phyloP scores from a whole-genome alignment of 2,329 filamentous ascomycete genomes.

The Fusarium sp. region DNA sequence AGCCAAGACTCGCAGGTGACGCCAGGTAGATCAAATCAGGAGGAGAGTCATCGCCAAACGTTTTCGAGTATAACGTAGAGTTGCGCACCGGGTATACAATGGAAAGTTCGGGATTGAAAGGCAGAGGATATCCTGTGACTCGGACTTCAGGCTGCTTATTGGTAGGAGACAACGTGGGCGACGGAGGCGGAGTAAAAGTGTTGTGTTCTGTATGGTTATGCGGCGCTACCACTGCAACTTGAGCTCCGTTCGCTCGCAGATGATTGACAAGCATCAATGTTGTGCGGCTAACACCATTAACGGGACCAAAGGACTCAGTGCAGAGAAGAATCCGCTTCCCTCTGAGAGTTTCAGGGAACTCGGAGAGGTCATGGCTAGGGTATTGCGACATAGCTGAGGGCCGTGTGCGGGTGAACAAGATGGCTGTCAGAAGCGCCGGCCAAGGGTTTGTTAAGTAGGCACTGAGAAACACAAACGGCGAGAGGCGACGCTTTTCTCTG shows the following conservation, averaged over 20 bases:
- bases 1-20: slow-evolving; percentile 75
- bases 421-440: slow-evolving; percentile 8
- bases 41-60: slow-evolving; percentile 62
- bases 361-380: slow-evolving; percentile 54
- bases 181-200: slow-evolving; percentile 62
- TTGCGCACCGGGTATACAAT: slow-evolving; percentile 77
- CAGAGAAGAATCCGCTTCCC: slow-evolving; percentile 74
- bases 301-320: slow-evolving; percentile 77
- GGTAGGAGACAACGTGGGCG: slow-evolving; percentile 47
- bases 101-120: slow-evolving; percentile 78
- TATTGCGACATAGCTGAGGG: slow-evolving; percentile 15
- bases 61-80: slow-evolving; percentile 68
- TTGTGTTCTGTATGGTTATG: slow-evolving; percentile 66
- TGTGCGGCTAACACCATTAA: slow-evolving; percentile 79
- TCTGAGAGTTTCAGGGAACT: slow-evolving; percentile 62
- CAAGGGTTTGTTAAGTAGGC: background rate
- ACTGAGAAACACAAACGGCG: slow-evolving; percentile 17
- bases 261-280: slow-evolving; percentile 77
- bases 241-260: slow-evolving; percentile 70
- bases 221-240: slow-evolving; percentile 75
- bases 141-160: slow-evolving; percentile 63
- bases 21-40: slow-evolving; percentile 78
- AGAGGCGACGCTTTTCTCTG: slow-evolving; percentile 43
- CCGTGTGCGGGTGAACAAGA: slow-evolving; percentile 30
- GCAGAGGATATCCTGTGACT: slow-evolving; percentile 72